phyloP scores from a whole-genome alignment of 2,329 filamentous ascomycete species.

The Aspergillus fijiensis region DNA sequence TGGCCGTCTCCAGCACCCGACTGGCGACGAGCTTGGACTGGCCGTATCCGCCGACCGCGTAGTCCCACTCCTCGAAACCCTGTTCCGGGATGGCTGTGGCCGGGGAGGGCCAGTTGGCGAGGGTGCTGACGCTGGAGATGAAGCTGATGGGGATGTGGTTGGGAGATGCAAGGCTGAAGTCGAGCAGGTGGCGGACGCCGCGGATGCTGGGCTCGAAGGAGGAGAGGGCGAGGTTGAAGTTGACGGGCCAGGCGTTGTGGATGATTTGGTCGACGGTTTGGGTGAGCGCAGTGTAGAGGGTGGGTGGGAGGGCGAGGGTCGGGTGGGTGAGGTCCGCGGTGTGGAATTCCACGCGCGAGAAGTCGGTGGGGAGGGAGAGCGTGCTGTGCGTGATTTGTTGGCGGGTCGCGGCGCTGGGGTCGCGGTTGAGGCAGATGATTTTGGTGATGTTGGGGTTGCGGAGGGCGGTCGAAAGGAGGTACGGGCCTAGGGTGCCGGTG shows the following conservation, averaged over 20 bases:
- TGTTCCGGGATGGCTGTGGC: background rate
- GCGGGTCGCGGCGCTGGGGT: background rate
- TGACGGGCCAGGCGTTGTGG: slow-evolving; percentile 35
- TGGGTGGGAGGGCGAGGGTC: slow-evolving; percentile 18
- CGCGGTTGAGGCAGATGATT: slow-evolving; percentile 12
- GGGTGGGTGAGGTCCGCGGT: slow-evolving; percentile 19
- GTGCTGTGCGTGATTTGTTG: background rate
- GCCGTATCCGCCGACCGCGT: slow-evolving; percentile 32
- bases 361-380: background rate
- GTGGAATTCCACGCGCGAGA: slow-evolving; percentile 29
- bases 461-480: slow-evolving; percentile 6
- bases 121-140: slow-evolving; percentile 26
- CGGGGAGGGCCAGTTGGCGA: slow-evolving; percentile 20
- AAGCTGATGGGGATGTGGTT: slow-evolving; percentile 27
- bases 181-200: slow-evolving; percentile 25
- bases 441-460: background rate
- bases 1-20: slow-evolving; percentile 42
- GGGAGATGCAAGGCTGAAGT: slow-evolving; percentile 22
- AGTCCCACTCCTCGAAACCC: slow-evolving; percentile 23
- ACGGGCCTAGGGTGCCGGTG: slow-evolving; percentile 7
- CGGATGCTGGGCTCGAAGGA: slow-evolving; percentile 30
- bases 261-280: slow-evolving; percentile 21
- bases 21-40: slow-evolving; percentile 43
- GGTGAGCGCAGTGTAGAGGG: slow-evolving; percentile 16
- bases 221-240: slow-evolving; percentile 31